Evolutionary conservation across 805 yeast species (phyloP).

Genomic region (Zygosaccharomyces lentus): DNA sequence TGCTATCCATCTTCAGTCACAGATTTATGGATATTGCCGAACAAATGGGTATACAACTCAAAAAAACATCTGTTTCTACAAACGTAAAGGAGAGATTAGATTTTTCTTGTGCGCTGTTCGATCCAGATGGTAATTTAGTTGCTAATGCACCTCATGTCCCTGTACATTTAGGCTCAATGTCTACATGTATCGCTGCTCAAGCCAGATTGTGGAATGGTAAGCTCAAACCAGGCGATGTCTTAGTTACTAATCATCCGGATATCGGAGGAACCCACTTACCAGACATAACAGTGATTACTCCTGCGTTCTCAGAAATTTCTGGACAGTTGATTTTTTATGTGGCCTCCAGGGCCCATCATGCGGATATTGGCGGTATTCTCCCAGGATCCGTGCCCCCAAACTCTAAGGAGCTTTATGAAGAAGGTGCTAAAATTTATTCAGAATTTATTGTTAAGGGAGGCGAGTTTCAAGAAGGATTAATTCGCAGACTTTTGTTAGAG

Average conservation of each 20-base stretch:
- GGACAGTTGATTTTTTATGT: conserved; percentile 71
- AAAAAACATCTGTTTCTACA: conserved; percentile 74
- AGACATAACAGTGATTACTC: conserved; percentile 88
- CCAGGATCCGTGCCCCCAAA: conserved; percentile 98
- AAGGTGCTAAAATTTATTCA: conserved; percentile 83
- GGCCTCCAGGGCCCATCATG: conserved; percentile 93
- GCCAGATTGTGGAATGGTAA: conserved; percentile 61
- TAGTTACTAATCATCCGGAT: conserved; percentile 75
- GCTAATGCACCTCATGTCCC: conserved; percentile 90
- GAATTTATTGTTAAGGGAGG: conserved; percentile 73
- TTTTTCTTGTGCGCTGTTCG: conserved; percentile 79
- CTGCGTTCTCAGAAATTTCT: conserved; percentile 57
- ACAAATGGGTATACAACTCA: conserved; percentile 77
- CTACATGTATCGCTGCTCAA: conserved; percentile 70
- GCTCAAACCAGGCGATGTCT: conserved; percentile 65
- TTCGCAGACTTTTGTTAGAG: conserved; percentile 54
- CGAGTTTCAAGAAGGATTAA: conserved; percentile 65
- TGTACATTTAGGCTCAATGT: conserved; percentile 82
- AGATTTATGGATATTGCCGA: conserved; percentile 88
- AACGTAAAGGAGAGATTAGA: conserved; percentile 80
- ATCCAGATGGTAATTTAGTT: conserved; percentile 65
- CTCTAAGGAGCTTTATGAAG: conserved; percentile 78
- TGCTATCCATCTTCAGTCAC: conserved; percentile 72
- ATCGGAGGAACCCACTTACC: conserved; percentile 83
- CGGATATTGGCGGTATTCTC: conserved; percentile 89